phyloP scores from a whole-genome alignment of 2,329 filamentous ascomycete species.

The Colletotrichum orbiculare region DNA sequence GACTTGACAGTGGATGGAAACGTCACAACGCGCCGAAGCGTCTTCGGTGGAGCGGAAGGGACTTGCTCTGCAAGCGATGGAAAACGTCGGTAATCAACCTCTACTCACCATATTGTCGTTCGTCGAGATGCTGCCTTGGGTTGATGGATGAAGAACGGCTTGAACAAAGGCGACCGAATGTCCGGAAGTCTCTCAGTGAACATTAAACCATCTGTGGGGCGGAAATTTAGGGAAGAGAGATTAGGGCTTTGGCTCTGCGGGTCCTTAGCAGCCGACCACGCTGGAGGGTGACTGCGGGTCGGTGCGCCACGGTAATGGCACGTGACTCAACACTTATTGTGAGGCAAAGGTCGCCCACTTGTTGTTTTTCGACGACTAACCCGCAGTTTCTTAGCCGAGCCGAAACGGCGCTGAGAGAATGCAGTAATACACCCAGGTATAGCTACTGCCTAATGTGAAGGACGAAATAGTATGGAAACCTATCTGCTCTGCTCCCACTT shows the following conservation, averaged over 20 bases:
- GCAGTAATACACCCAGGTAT: no score
- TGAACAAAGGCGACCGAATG: background rate
- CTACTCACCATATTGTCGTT: slow-evolving; percentile 36
- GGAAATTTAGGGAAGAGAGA: slow-evolving; percentile 39
- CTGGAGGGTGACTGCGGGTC: background rate
- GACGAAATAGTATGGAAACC: no score
- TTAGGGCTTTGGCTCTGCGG: slow-evolving; percentile 20
- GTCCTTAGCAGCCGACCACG: background rate
- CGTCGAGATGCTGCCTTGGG: slow-evolving; percentile 35
- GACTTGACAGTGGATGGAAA: slow-evolving; percentile 48
- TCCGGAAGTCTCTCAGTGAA: background rate
- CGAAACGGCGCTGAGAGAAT: no score
- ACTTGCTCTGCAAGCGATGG: slow-evolving; percentile 15
- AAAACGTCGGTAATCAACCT: slow-evolving; percentile 19
- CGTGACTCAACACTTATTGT: no score
- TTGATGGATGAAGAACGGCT: slow-evolving; percentile 8
- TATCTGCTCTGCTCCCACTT: no score
- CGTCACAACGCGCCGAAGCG: slow-evolving; percentile 42
- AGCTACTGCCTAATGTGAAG: no score
- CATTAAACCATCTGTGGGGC: slow-evolving; percentile 4
- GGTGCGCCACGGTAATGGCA: no score
- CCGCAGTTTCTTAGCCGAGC: no score
- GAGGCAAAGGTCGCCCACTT: no score
- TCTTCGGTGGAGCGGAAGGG: slow-evolving; percentile 9
- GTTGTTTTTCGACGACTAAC: no score